These are phyloP conservation scores for Pseudogymnoascus sp. DNA, from an alignment of 2,329 filamentous ascomycete genomes.

Conservation along the genomic window DNA sequence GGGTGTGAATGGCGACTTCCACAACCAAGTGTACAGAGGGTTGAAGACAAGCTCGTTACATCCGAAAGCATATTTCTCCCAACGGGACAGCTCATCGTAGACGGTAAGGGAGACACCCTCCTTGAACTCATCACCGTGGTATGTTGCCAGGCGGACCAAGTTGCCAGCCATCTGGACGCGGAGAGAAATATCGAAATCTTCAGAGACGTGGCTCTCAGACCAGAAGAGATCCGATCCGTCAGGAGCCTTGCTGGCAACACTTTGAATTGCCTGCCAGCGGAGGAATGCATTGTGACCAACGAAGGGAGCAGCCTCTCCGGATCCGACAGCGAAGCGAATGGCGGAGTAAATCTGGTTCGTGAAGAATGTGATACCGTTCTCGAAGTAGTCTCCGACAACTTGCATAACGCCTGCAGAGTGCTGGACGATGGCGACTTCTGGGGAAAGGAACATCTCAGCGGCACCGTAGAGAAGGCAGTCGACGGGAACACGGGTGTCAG, in stretches of 20 bases:
- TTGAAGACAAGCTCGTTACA: constrained; percentile 66
- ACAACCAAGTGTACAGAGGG: constrained; percentile 55
- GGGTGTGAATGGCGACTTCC: constrained; percentile 55
- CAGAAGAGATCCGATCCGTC: constrained; percentile 57
- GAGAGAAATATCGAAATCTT: constrained; percentile 70
- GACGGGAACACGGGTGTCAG: constrained; percentile 59
- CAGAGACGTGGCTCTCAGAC: constrained; percentile 69
- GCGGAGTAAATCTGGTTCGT: constrained; percentile 71
- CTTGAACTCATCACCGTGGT: constrained; percentile 63
- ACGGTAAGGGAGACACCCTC: constrained; percentile 68
- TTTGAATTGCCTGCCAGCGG: constrained; percentile 59
- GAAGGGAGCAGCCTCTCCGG: constrained; percentile 62
- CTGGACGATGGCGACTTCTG: constrained; percentile 65
- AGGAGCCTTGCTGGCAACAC: constrained; percentile 48
- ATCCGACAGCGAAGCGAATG: constrained; percentile 63
- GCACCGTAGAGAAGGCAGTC: constrained; percentile 65
- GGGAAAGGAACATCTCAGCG: constrained; percentile 62
- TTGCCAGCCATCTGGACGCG: constrained; percentile 64
- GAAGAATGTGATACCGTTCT: constrained; percentile 69
- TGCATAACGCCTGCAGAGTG: constrained; percentile 72
- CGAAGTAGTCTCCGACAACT: constrained; percentile 64
- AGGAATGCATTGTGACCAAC: constrained; percentile 73
- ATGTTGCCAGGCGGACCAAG: constrained; percentile 60
- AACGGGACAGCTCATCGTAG: constrained; percentile 64
- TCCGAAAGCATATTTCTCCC: constrained; percentile 69